Percentiles rank a stretch among this genome's conserved stretches.
Conservation (phyloP, 1,139 yeast species). For the Yamadazyma diospyri region DNA sequence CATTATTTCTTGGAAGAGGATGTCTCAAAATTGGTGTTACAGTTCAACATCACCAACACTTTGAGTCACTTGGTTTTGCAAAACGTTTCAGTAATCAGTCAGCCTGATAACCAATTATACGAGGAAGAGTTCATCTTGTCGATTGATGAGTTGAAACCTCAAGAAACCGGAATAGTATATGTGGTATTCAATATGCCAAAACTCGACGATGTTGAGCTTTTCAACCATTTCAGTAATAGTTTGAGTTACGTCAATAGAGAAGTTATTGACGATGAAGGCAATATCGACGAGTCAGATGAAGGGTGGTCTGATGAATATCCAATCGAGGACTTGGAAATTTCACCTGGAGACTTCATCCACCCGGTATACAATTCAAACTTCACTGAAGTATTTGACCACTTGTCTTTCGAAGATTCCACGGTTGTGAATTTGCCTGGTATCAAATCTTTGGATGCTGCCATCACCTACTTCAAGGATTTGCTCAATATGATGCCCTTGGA, state of each 20-base stretch:
- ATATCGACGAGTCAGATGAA: slow-evolving; percentile 65
- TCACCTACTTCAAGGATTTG: slow-evolving; percentile 47
- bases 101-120: slow-evolving; percentile 57
- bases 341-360: slow-evolving; percentile 77
- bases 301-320: slow-evolving; percentile 95
- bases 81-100: slow-evolving; percentile 71
- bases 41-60: slow-evolving; percentile 83
- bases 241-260: slow-evolving; percentile 79
- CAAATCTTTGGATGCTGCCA: slow-evolving; percentile 35
- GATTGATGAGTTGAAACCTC: slow-evolving; percentile 68
- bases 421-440: slow-evolving; percentile 38
- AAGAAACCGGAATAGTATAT: slow-evolving; percentile 69
- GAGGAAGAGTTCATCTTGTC: slow-evolving; percentile 75
- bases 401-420: slow-evolving; percentile 36
- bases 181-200: slow-evolving; percentile 68
- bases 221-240: slow-evolving; percentile 62
- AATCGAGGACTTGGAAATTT: slow-evolving; percentile 72
- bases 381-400: slow-evolving; percentile 69
- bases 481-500: slow-evolving; percentile 82
- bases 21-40: slow-evolving; percentile 71
- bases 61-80: slow-evolving; percentile 73
- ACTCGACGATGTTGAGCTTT: slow-evolving; percentile 33
- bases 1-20: slow-evolving; percentile 58
- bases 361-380: slow-evolving; percentile 82
- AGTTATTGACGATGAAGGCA: slow-evolving; percentile 70